Percentiles rank a stretch among this genome's conserved stretches.
Conservation (phyloP, 306 rosid species). For the Coriaria nepalensis region DNA sequence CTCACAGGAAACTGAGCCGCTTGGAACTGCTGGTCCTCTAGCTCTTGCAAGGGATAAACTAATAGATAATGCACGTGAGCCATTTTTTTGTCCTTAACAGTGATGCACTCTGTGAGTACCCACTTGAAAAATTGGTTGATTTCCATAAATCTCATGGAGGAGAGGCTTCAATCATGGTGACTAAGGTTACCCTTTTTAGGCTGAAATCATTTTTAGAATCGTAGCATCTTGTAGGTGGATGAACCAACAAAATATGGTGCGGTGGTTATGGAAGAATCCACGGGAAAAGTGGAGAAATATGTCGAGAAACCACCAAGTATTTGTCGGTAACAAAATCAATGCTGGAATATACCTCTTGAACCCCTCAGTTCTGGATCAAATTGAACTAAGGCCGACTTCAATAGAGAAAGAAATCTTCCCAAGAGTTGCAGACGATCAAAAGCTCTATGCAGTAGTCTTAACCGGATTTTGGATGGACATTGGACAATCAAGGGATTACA, state of each 20-base stretch:
- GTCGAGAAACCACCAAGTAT: conserved; percentile 92
- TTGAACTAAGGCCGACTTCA: conserved; percentile 87
- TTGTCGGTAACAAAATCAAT: conserved; percentile 97
- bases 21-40: conserved; percentile 96
- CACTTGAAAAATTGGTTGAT: conserved; percentile 74
- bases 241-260: conserved; percentile 98
- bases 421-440: conserved; percentile 63
- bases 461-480: conserved; percentile 99
- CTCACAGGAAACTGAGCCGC: conserved; percentile 97
- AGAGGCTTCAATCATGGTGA: conserved; percentile 98
- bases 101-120: conserved; percentile 93
- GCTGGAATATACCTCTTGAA: conserved; percentile 87
- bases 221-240: conserved; percentile 60
- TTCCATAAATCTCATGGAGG: conserved; percentile 93
- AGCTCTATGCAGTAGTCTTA: conserved; percentile 88
- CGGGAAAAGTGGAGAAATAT: conserved; percentile 86
- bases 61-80: conserved; percentile 65
- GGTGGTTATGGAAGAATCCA: conserved; percentile 75
- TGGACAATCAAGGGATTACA: conserved; percentile 95
- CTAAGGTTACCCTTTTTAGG: conserved; percentile 60
- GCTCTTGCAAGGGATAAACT: conserved; percentile 99
- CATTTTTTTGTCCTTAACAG: conserved; percentile 97
- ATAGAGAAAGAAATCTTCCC: conserved; percentile 99
- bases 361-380: conserved; percentile 81
- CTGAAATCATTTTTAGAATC: not conserved